A percentile compares a stretch with the other conserved stretches of the same genome.
Evolutionary conservation across 2,329 filamentous ascomycete species (phyloP).

Genomic region (Fusarium torulosum): DNA sequence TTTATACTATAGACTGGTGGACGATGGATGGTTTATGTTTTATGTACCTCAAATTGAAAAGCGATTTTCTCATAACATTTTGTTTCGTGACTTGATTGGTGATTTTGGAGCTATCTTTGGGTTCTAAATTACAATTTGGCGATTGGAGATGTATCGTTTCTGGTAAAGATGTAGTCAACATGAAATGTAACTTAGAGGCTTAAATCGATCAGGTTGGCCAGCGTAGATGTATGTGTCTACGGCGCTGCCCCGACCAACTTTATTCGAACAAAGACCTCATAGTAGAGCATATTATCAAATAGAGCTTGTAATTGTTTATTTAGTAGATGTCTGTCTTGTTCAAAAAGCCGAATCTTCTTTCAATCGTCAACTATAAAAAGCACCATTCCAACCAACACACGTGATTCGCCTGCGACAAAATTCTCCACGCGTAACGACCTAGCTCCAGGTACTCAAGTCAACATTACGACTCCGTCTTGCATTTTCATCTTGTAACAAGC

Average conservation of each 20-base stretch:
- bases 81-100: not conserved
- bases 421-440: slow-evolving; percentile 33
- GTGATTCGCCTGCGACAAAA: slow-evolving; percentile 39
- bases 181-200: not conserved
- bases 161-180: not conserved
- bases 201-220: not conserved
- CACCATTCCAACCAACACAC: slow-evolving; percentile 18
- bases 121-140: not conserved
- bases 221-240: not conserved
- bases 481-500: not conserved
- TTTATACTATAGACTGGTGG: slow-evolving; percentile 35
- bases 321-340: not conserved
- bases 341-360: not conserved
- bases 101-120: not conserved
- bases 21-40: slow-evolving; percentile 17
- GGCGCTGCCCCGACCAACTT: not conserved
- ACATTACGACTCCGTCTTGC: slow-evolving; percentile 11
- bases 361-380: not conserved
- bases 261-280: not conserved
- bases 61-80: slow-evolving; percentile 30
- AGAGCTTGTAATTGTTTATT: not conserved
- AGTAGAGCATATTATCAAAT: not conserved
- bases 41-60: slow-evolving; percentile 41
- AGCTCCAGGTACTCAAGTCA: slow-evolving; percentile 9
- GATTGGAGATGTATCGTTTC: not conserved